Percentiles rank a stretch among this genome's conserved stretches.
Evolutionary conservation across 1,284 basidiomycete genomes (phyloP).

Genomic region (Ganoderma leucocontextum): DNA sequence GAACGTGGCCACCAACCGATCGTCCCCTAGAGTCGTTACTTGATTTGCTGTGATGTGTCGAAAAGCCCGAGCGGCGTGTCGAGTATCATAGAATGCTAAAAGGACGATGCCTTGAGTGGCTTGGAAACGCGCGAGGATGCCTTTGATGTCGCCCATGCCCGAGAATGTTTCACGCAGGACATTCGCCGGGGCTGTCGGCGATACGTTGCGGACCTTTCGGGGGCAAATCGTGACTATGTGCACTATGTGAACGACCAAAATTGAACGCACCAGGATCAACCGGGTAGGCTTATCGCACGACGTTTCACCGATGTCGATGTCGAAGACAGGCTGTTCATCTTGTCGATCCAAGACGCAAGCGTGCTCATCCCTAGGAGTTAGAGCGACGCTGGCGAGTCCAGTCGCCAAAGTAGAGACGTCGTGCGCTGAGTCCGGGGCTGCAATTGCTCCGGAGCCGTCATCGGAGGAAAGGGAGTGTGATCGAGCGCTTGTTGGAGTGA

Average conservation of each 20-base stretch:
- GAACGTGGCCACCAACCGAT: slow-evolving; percentile 28
- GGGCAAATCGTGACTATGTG: slow-evolving; percentile 15
- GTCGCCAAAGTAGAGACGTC: slow-evolving; percentile 26
- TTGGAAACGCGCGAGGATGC: slow-evolving; percentile 60
- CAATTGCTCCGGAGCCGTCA: slow-evolving; percentile 21
- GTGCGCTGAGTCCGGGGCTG: slow-evolving; percentile 11
- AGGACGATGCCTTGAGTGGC: slow-evolving; percentile 58
- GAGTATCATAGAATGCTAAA: slow-evolving; percentile 69
- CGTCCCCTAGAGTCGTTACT: slow-evolving; percentile 33
- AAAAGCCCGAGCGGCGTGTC: slow-evolving; percentile 60
- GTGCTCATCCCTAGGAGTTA: slow-evolving; percentile 36
- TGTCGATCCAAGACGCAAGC: slow-evolving; percentile 19
- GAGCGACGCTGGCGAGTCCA: slow-evolving; percentile 29
- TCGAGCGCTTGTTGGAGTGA: slow-evolving; percentile 35
- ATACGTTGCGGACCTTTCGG: slow-evolving; percentile 35
- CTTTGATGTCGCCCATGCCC: slow-evolving; percentile 48
- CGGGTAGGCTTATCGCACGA: slow-evolving; percentile 28
- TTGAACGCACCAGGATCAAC: slow-evolving; percentile 33
- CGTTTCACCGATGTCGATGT: slow-evolving; percentile 21
- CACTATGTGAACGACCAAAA: not conserved
- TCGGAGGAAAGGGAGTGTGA: slow-evolving; percentile 36
- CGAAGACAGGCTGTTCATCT: slow-evolving; percentile 7
- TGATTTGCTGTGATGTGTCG: slow-evolving; percentile 34
- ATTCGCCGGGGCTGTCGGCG: slow-evolving; percentile 18
- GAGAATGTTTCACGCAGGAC: slow-evolving; percentile 31